These are phyloP conservation scores for Boletus semigastroideus DNA, from an alignment of 1,284 basidiomycete genomes.

Conservation along the genomic window DNA sequence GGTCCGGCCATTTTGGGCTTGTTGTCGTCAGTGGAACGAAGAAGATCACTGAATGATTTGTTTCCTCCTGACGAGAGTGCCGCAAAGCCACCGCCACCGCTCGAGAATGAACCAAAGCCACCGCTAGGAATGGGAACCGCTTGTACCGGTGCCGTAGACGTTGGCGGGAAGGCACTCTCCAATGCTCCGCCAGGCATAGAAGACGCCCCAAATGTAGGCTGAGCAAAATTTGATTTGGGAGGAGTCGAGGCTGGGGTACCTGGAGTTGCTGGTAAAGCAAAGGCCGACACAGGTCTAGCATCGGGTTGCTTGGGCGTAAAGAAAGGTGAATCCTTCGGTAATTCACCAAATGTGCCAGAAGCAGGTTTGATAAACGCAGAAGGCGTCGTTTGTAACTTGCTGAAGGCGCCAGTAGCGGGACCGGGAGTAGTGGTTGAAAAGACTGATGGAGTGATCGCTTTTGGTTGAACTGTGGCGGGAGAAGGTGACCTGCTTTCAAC, in stretches of 20 bases:
- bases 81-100: conserved; percentile 27
- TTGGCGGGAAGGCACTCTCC: conserved; percentile 16
- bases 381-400: conserved; percentile 35
- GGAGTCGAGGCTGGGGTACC: conserved; percentile 35
- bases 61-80: conserved; percentile 31
- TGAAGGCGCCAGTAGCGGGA: conserved; percentile 36
- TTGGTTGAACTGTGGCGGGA: conserved; percentile 12
- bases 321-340: conserved; percentile 51
- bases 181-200: conserved; percentile 21
- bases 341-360: conserved; percentile 38
- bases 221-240: conserved; percentile 31
- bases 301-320: conserved; percentile 42
- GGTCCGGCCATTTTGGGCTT: conserved; percentile 1
- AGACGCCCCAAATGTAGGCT: conserved; percentile 33
- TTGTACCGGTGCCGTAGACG: conserved; percentile 2
- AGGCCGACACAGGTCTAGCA: conserved; percentile 36
- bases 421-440: conserved; percentile 24
- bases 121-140: conserved; percentile 4
- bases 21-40: conserved; percentile 29
- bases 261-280: conserved; percentile 30
- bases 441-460: conserved; percentile 8
- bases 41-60: conserved; percentile 43
- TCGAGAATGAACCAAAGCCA: conserved; percentile 25
- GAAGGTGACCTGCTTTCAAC: conserved; percentile 33
- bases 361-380: conserved; percentile 39